These are phyloP conservation scores for Stenogyne calaminthoides DNA, from an alignment of 305 asterid species.

Conservation along the genomic window DNA sequence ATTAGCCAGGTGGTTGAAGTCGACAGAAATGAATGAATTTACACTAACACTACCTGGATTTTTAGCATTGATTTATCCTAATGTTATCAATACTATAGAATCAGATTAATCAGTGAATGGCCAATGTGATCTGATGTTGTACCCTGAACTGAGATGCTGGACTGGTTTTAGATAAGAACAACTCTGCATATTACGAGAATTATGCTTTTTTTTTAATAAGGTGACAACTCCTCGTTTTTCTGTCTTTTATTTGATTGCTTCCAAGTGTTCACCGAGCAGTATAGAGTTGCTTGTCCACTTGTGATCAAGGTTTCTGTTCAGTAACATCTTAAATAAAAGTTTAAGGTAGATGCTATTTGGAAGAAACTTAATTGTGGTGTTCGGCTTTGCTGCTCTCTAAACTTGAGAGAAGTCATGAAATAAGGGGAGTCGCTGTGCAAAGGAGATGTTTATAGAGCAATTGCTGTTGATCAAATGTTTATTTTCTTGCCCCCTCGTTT, in stretches of 20 bases:
- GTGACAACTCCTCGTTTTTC: constrained; percentile 5
- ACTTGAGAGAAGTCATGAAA: neutral
- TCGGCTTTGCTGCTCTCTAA: constrained; percentile 15
- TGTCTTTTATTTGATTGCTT: neutral
- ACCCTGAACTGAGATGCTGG: neutral
- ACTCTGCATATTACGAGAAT: neutral
- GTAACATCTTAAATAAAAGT: neutral
- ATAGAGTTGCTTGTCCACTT: constrained; percentile 17
- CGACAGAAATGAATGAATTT: too few relatives aligned
- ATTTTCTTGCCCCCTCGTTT: neutral
- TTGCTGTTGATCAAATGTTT: neutral
- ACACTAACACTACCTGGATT: neutral
- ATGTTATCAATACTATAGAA: neutral
- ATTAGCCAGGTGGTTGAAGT: too few relatives aligned
- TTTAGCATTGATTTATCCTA: neutral
- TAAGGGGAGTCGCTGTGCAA: neutral
- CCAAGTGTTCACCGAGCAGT: constrained; percentile 11
- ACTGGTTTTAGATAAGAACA: neutral
- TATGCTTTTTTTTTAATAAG: neutral
- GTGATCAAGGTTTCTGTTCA: neutral
- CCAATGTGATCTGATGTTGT: neutral
- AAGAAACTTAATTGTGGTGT: neutral
- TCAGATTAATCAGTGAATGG: neutral
- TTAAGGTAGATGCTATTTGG: constrained; percentile 15
- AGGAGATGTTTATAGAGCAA: constrained; percentile 12